Evolutionary conservation across 225 moss, liverwort and hornwort species (phyloP), one percentile per base, ranked within the genome.

Genomic region (Pseudoscleropodium purum): DNA sequence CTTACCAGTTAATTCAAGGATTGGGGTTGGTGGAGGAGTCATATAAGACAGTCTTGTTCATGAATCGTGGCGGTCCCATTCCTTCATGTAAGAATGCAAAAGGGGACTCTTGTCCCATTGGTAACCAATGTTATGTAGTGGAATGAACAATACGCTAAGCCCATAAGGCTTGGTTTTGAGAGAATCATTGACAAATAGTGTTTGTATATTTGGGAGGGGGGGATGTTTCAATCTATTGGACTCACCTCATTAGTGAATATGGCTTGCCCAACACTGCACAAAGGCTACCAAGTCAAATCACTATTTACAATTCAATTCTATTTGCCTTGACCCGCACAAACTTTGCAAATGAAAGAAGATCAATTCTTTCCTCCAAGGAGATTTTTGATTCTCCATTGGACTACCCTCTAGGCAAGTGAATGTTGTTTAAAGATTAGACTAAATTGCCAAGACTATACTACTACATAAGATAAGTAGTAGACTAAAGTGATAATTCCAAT

Each of bases 401-500:
- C 11, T 49, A 30, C 5, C 7, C 1, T 20, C 11, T 19, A 33
- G 20, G 20, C 12, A 49, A 33, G 10, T 51, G 8, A 75, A 51
- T 75, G 33, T 33, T 1, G 0, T 18, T 33, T 12, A 33, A 33
- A 0, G 30, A 4, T 31, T 47, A 54, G 16, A 16, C 0, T 54
- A 0, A 6, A 25, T 54, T 0, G 0, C 1, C 0, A 0, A 51
- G 8, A 33, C 21, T 49, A 34, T 0, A 21, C 1, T 7, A 2
- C 7, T 7, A 75, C 19, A 31, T 47, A 20, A 12, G 31, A 47
- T 49, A 4, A 12, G 8, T 57, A 21, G 57, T 21, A 57, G 57
- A 57, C 20, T 57, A 20, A 8, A 7, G 21, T 21, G 9, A 57
- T 21, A 8, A 57, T 33, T 75, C 33, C 2, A 51, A 20, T 52